Evolutionary conservation across 2,329 filamentous ascomycete species (phyloP), one percentile per base, ranked within the genome.

Genomic region (Pseudogymnoascus sp.): DNA sequence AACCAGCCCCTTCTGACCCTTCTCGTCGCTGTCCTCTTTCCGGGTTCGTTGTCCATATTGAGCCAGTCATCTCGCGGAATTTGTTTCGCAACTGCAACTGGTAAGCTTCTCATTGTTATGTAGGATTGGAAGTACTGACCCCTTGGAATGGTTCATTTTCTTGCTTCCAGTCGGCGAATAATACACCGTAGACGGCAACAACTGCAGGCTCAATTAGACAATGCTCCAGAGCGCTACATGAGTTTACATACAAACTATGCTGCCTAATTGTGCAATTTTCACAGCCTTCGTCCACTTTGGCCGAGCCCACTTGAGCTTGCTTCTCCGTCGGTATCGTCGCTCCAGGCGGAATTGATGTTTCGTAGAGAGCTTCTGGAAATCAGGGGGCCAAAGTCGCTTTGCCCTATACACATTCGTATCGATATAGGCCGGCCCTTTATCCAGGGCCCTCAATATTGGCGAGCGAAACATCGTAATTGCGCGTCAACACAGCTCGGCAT

Each of bases 341-440:
- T 93, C 90, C 69, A 91, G 87, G 46, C 86, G 82, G 72, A 93
- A 89, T 75, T 93, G 87, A 71, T 92, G 85, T 74, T 89, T 89
- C 56, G 81, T 77, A 38, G 85, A 85, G 64, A 93, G 82, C 72
- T 84, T 83, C 66, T 81, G 77, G 75, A 93, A 89, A 75, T 92
- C 86, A 11, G 90, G 90, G 63, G 90, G 90, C 90, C 90, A 93
- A 67, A 84, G 78, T 72, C 88, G 89, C 75, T 89, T 88, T 59
- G 86, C 83, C 70, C 79, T 83, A 77, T 84, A 87, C 4, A 82
- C 82, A 71, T 85, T 86, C 65, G 75, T 80, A 66, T 81, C 78
- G 1, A 61, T 22, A 72, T 65, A 37, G 5, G 73, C 68, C 33
- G 68, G 62, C 26, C 71, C 70, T 16, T 74, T 62, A 62, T 75